Evolutionary conservation across 2,329 filamentous ascomycete genomes (phyloP).

Genomic region (Chrysosporium keratinophilum): DNA sequence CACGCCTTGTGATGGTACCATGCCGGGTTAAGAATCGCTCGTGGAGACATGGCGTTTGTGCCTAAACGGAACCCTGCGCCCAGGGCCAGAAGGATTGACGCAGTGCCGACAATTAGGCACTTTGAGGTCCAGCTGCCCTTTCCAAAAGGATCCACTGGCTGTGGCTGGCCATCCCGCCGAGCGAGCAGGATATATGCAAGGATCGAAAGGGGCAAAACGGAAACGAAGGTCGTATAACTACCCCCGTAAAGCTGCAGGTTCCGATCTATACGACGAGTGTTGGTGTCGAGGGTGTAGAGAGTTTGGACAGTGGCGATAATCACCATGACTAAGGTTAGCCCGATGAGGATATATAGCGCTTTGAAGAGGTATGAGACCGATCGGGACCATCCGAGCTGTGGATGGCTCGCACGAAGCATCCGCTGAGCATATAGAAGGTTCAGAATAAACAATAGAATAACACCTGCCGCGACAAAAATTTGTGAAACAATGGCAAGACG

Average conservation of each 20-base stretch:
- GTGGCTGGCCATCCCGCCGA: constrained; percentile 28
- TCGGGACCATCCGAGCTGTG: constrained; percentile 57
- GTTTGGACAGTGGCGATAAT: constrained; percentile 54
- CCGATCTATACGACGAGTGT: constrained; percentile 45
- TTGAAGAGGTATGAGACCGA: constrained; percentile 45
- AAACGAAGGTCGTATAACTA: constrained; percentile 53
- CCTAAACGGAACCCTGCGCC: constrained; percentile 61
- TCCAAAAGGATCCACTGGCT: constrained; percentile 53
- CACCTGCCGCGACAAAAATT: constrained; percentile 63
- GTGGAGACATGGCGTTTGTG: constrained; percentile 44
- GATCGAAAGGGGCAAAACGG: constrained; percentile 56
- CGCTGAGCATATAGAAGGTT: constrained; percentile 71
- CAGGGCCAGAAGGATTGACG: constrained; percentile 51
- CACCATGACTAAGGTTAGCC: constrained; percentile 53
- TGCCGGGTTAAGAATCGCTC: constrained; percentile 46
- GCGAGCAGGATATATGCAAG: constrained; percentile 40
- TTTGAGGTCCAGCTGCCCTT: constrained; percentile 57
- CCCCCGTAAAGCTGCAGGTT: constrained; percentile 54
- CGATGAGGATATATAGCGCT: constrained; percentile 48
- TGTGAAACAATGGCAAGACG: constrained; percentile 47
- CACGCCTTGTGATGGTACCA: constrained; percentile 61
- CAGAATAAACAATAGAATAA: constrained; percentile 63
- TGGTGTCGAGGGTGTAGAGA: constrained; percentile 54
- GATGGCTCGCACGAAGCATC: constrained; percentile 62
- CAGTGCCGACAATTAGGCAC: constrained; percentile 51